Evolutionary conservation across 192 early-diverging fungal genomes (phyloP).

Genomic region (Backusella tarrabulga): DNA sequence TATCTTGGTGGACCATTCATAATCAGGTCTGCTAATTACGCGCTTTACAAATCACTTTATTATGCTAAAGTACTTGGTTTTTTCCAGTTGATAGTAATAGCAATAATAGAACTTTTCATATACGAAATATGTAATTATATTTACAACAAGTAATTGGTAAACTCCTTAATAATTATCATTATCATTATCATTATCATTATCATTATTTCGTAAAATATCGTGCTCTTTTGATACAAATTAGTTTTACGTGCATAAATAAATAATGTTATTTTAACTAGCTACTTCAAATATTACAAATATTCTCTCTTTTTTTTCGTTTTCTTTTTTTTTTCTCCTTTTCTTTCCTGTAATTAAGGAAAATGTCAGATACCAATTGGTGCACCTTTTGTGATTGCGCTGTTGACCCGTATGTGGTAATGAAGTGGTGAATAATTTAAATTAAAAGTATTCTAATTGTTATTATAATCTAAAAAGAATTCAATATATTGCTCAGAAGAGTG

Average conservation of each 20-base stretch:
- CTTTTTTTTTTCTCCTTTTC: not conserved
- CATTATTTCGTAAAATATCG: not conserved
- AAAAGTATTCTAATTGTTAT: not conserved
- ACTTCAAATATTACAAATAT: not conserved
- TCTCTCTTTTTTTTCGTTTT: not conserved
- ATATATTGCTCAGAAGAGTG: constrained; percentile 8
- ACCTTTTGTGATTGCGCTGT: constrained; percentile 27
- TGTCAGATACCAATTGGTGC: constrained; percentile 33
- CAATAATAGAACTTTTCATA: too few relatives aligned
- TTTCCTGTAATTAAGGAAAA: not conserved
- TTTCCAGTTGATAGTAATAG: not conserved
- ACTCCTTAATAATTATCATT: too few relatives aligned
- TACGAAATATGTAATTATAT: too few relatives aligned
- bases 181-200: not conserved
- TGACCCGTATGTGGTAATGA: constrained; percentile 24
- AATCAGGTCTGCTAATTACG: not conserved
- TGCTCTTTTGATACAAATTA: not conserved
- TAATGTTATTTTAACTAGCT: not conserved
- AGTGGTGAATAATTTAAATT: not conserved
- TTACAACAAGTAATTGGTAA: too few relatives aligned
- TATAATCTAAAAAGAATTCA: not conserved
- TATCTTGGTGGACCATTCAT: not conserved
- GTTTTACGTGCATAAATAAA: constrained; percentile 3
- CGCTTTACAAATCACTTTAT: not conserved
- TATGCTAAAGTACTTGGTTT: not conserved